Evolutionary conservation across 1,284 basidiomycete genomes (phyloP).

Genomic region (Ustilago crameri): DNA sequence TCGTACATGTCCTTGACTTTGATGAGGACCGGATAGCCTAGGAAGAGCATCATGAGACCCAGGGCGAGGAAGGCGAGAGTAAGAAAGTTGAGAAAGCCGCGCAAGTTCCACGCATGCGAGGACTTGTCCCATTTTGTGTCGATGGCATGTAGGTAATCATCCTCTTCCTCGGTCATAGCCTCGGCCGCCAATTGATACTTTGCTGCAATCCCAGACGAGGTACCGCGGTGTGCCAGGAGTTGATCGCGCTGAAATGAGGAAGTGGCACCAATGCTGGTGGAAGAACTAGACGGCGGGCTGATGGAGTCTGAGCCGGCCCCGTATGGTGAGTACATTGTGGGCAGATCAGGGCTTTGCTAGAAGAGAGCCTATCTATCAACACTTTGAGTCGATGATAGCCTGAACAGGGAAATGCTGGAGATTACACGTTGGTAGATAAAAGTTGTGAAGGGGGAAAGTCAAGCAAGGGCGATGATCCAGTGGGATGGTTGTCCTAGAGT

Average conservation of each 20-base stretch:
- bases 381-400: too few species aligned
- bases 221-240: slow-evolving; percentile 12
- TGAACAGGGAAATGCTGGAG: too few species aligned
- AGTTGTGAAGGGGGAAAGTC: too few species aligned
- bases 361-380: background rate
- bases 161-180: slow-evolving; percentile 45
- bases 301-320: slow-evolving; percentile 22
- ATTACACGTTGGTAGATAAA: too few species aligned
- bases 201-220: slow-evolving; percentile 6
- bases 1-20: slow-evolving; percentile 51
- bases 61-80: slow-evolving; percentile 55
- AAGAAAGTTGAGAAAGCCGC: slow-evolving; percentile 59
- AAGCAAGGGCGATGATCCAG: too few species aligned
- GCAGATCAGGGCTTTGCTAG: background rate
- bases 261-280: slow-evolving; percentile 30
- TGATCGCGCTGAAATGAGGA: slow-evolving; percentile 21
- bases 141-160: slow-evolving; percentile 60
- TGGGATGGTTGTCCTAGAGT: too few species aligned
- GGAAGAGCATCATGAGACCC: slow-evolving; percentile 62
- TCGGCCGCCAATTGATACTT: slow-evolving; percentile 30
- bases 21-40: slow-evolving; percentile 64
- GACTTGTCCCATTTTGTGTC: slow-evolving; percentile 52
- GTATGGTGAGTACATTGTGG: slow-evolving; percentile 28
- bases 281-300: slow-evolving; percentile 34
- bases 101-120: slow-evolving; percentile 46